Base-by-base conservation (phyloP, 169 alveolate genomes). In the Eimeria necatrix region DNA sequence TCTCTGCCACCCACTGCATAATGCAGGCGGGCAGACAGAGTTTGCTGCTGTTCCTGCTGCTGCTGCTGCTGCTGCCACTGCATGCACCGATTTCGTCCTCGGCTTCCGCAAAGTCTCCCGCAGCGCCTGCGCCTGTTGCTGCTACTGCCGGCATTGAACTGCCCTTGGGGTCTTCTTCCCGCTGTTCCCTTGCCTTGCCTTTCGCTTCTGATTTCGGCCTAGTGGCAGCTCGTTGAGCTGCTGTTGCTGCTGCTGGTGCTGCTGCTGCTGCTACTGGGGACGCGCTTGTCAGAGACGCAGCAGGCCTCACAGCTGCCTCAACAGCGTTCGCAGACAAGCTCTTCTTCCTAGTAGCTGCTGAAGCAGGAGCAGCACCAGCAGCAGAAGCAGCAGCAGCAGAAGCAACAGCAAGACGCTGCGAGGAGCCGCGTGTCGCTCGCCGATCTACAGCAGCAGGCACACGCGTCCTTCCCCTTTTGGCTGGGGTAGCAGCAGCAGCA, bases 311-410 rank as follows among this genome's bases (percentile, higher is more conserved):
- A 56, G 68, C 0, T 18, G 18, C 68, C 0, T 14, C 78, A 0
- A 3, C 12, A 68, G 8, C 8, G 64, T 8, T 14, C 20, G 14
- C 8, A 14, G 18, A 22, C 9, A 22, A 16, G 12, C 18, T 68
- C 78, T 22, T 16, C 32, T 68, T 68, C 32, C 78, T 68, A 22
- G 78, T 9, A 68, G 32, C 78, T 68, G 78, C 78, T 56, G 68
- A 18, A 14, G 78, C 49, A n/a, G n/a, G n/a, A n/a, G n/a, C n/a
- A n/a, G n/a, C n/a, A n/a, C n/a, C n/a, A n/a, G n/a, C n/a, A n/a
- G n/a, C n/a, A n/a, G n/a, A n/a, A 68, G 78, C 78, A 68, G 78
- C 78, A 68, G 32, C 78, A 20, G 78, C 78, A 20, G 78, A 0
- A 20, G 78, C 78, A 20, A 22, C 78, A 20, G 78, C 4, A 22